These are phyloP conservation scores for Irpex rosettiformis DNA, from an alignment of 1,284 basidiomycete species.

Conservation along the genomic window DNA sequence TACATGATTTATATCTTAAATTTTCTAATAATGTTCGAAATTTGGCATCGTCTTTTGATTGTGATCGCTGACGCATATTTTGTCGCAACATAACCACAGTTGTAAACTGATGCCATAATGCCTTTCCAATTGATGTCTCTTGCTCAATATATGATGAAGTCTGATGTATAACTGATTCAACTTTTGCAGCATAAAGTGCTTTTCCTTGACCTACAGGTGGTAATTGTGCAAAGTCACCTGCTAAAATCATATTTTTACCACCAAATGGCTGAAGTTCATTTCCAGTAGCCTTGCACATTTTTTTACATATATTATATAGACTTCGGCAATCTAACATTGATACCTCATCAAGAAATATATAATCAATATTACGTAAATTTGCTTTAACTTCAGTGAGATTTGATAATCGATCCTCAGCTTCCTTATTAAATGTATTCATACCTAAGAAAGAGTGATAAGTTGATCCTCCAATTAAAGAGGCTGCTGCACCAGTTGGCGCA, in stretches of 20 bases:
- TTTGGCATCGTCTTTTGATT: constrained; percentile 22
- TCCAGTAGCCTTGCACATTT: too few species aligned
- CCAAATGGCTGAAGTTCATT: too few species aligned
- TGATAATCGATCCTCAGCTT: background rate
- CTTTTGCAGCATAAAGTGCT: constrained; percentile 3
- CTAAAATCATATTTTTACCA: constrained; percentile 15
- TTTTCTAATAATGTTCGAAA: constrained; percentile 26
- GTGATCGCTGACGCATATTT: constrained; percentile 28
- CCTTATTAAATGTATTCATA: background rate
- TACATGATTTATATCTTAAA: constrained; percentile 33
- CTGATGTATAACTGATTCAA: background rate
- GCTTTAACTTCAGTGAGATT: background rate
- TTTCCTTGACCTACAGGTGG: constrained; percentile 4
- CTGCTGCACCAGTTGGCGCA: constrained; percentile 16
- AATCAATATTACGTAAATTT: too few species aligned
- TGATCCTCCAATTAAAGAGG: constrained; percentile 11
- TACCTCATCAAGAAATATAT: too few species aligned
- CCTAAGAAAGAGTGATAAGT: constrained; percentile 17
- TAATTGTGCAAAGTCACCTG: constrained; percentile 19
- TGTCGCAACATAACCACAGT: constrained; percentile 20
- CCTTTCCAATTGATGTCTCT: constrained; percentile 13
- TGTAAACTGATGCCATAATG: too few species aligned
- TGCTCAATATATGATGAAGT: background rate
- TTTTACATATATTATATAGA: constrained; percentile 4
- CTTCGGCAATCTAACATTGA: too few species aligned